Evolutionary conservation across 2,329 filamentous ascomycete species (phyloP).

Genomic region (Fusarium anguioides): DNA sequence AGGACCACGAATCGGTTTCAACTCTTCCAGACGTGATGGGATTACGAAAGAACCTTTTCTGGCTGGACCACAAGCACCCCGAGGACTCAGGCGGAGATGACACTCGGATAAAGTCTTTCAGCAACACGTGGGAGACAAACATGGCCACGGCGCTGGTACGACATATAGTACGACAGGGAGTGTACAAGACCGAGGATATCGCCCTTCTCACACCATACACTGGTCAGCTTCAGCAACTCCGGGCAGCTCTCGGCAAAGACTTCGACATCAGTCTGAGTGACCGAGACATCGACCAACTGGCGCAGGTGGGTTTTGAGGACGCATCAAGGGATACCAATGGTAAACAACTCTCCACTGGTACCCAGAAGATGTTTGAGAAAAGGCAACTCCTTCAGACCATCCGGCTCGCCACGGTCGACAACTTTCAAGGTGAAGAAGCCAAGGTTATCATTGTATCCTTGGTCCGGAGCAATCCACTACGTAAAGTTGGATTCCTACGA

Average conservation of each 20-base stretch:
- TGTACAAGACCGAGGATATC: conserved; percentile 70
- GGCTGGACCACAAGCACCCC: conserved; percentile 67
- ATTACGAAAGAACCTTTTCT: conserved; percentile 66
- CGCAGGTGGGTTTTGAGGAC: neutral
- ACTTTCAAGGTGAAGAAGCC: conserved; percentile 82
- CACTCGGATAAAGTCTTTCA: conserved; percentile 57
- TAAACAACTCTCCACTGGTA: neutral
- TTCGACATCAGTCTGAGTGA: conserved; percentile 75
- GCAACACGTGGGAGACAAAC: conserved; percentile 70
- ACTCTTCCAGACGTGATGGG: conserved; percentile 62
- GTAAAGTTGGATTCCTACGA: conserved; percentile 72
- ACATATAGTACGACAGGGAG: conserved; percentile 73
- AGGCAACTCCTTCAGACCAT: conserved; percentile 60
- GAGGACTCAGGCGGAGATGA: conserved; percentile 55
- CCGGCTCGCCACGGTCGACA: conserved; percentile 74
- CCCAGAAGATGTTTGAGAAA: conserved; percentile 23
- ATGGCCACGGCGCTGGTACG: conserved; percentile 72
- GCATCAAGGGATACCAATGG: neutral
- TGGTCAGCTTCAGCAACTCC: conserved; percentile 66
- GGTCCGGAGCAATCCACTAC: conserved; percentile 72
- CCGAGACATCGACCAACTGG: conserved; percentile 67
- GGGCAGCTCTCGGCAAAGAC: conserved; percentile 54
- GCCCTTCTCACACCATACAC: conserved; percentile 76
- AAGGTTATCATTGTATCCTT: conserved; percentile 77
- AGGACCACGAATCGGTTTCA: conserved; percentile 58